Evolutionary conservation across 306 rosid genomes (phyloP), one percentile per base, ranked within the genome.

Genomic region (Prosopis cineraria): DNA sequence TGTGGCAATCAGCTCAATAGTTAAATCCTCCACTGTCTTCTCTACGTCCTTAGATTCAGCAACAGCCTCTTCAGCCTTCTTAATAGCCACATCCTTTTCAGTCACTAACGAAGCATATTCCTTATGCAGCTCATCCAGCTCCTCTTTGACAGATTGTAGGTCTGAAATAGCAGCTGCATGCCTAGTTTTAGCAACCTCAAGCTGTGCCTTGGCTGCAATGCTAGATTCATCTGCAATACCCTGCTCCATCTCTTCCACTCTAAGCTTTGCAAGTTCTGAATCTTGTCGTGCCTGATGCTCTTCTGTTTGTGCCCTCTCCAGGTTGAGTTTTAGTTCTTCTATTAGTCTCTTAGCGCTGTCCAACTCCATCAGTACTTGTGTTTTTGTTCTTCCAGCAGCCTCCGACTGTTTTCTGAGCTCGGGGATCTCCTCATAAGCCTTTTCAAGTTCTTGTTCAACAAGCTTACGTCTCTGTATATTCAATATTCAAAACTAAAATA

Each of bases 241-340:
- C 84, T 96, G 98, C 89, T 96, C 99, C 97, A 96, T 91, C 90
- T 96, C 99, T 87, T 93, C 98, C 81, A 96, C 99, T 83, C 99
- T 89, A 68, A 96, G 99, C 87, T 90, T 89, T 43, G 97, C 96
- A 74, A 96, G 99, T 75, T 96, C 99, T 0, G 98, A 93, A 86
- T 96, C 99, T 79, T 96, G 99, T 78, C 84, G 93, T 79, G 97
- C 99, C 78, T 96, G 97, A 41, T 73, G 88, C 88, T 93, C 98
- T 85, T 96, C 99, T 16, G 98, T 96, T 79, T 93, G 93, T 81
- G 97, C 97, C 80, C 97, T 91, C 84, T 93, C 99, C 19, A 96
- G 89, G 84, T 90, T 93, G 70, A 96, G 94, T 82, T 96, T 96
- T 76, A 96, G 81, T 75, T 96, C 99, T 85, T 93, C 99, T 66